Evolutionary conservation across 352 stramenopile species (phyloP).

Genomic region (Pythium folliculosum): DNA sequence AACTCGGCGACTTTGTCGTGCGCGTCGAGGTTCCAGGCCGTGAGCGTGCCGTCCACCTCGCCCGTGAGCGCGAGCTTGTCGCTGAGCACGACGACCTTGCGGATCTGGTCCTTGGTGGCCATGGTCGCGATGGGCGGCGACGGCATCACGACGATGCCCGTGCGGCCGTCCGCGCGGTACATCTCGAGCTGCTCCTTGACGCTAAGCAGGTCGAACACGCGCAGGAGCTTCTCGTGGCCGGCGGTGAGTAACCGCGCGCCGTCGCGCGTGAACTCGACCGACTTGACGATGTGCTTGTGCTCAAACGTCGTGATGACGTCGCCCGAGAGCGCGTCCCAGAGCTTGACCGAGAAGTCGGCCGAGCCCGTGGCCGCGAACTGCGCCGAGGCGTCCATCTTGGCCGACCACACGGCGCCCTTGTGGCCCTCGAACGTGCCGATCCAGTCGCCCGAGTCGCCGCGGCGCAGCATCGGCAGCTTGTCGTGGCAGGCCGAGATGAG

Average conservation of each 20-base stretch:
- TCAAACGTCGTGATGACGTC: conserved; percentile 91
- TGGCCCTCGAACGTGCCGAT: conserved; percentile 98
- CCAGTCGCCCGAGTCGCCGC: conserved; percentile 89
- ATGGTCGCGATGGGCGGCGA: conserved; percentile 57
- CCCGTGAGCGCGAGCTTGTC: conserved; percentile 58
- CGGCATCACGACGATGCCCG: conserved; percentile 58
- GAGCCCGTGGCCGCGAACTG: conserved; percentile 89
- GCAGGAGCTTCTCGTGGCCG: conserved; percentile 94
- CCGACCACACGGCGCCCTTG: conserved; percentile 94
- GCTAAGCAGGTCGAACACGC: conserved; percentile 86
- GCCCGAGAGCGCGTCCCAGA: conserved; percentile 97
- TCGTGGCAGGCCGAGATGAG: conserved; percentile 87
- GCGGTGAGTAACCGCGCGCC: conserved; percentile 87
- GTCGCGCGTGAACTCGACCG: conserved; percentile 91
- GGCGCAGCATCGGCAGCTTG: conserved; percentile 88
- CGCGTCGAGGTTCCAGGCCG: conserved; percentile 67
- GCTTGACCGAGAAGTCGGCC: conserved; percentile 95
- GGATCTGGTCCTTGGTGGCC: conserved; percentile 66
- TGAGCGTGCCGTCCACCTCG: conserved; percentile 73
- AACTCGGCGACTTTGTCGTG: conserved; percentile 49
- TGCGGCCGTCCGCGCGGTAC: conserved; percentile 61
- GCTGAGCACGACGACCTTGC: conserved; percentile 73
- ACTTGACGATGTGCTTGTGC: conserved; percentile 98
- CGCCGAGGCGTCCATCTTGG: conserved; percentile 84
- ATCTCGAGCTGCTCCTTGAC: conserved; percentile 65